These are phyloP conservation scores for Cercospora sp. DNA, from an alignment of 2,329 filamentous ascomycete genomes.

Conservation along the genomic window DNA sequence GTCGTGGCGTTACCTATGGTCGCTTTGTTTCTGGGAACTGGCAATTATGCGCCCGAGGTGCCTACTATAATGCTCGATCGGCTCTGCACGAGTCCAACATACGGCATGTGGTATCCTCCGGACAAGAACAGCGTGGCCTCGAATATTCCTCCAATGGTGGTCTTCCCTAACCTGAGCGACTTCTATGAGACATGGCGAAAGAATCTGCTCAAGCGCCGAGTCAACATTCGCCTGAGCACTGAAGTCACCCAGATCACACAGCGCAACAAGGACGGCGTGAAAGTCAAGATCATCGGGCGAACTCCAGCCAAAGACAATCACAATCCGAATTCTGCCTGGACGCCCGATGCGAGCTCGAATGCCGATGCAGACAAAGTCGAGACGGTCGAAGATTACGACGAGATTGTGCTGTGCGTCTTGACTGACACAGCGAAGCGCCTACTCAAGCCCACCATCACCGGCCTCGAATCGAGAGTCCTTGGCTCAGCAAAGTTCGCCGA, in stretches of 20 bases:
- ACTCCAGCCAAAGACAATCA: conserved; percentile 46
- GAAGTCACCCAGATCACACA: conserved; percentile 56
- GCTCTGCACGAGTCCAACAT: conserved; percentile 54
- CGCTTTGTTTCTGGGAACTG: conserved; percentile 71
- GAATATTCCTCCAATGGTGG: conserved; percentile 59
- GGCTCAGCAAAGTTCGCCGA: conserved; percentile 70
- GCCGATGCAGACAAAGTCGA: conserved; percentile 46
- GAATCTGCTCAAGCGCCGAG: conserved; percentile 56
- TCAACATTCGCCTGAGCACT: conserved; percentile 57
- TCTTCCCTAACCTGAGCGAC: conserved; percentile 61
- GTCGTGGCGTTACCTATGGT: conserved; percentile 71
- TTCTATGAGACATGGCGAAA: conserved; percentile 63
- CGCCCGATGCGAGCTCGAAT: conserved; percentile 40
- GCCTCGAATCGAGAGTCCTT: conserved; percentile 66
- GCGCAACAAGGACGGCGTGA: conserved; percentile 54
- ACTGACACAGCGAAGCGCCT: conserved; percentile 60
- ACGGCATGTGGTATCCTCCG: conserved; percentile 60
- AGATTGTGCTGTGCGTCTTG: conserved; percentile 64
- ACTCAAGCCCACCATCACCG: conserved; percentile 58
- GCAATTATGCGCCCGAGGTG: conserved; percentile 72
- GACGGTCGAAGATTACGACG: conserved; percentile 58
- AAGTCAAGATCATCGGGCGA: conserved; percentile 50
- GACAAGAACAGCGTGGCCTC: conserved; percentile 51
- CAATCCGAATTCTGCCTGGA: conserved; percentile 49
- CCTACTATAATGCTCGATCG: conserved; percentile 64